A percentile compares a stretch with the other conserved stretches of the same genome.
Evolutionary conservation across 805 yeast species (phyloP).

Genomic region (Ogataea ganodermae): DNA sequence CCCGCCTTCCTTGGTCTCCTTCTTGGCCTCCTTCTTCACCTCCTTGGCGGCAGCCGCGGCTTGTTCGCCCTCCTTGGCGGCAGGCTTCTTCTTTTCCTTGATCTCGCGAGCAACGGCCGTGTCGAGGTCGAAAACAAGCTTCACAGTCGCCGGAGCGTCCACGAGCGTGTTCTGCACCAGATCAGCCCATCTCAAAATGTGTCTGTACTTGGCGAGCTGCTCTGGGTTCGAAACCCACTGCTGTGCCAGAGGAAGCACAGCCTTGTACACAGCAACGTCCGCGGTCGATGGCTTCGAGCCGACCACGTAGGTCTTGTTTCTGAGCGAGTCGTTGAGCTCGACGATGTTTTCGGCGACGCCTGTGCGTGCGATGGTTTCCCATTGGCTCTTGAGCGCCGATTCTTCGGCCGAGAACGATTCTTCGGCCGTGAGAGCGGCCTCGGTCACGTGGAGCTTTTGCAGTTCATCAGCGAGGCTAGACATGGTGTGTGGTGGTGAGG

Average conservation of each 20-base stretch:
- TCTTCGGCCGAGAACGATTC: slow-evolving; percentile 36
- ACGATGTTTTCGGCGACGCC: slow-evolving; percentile 55
- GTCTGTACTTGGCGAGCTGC: slow-evolving; percentile 68
- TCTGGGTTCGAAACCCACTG: slow-evolving; percentile 51
- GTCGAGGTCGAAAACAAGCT: slow-evolving; percentile 57
- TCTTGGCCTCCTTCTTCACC: slow-evolving; percentile 11
- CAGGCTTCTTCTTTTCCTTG: slow-evolving; percentile 38
- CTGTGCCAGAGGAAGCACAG: slow-evolving; percentile 60
- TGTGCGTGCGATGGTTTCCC: slow-evolving; percentile 70
- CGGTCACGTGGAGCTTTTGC: slow-evolving; percentile 28
- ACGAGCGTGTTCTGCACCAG: slow-evolving; percentile 66
- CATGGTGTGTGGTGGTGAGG: slow-evolving; percentile 19
- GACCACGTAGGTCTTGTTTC: slow-evolving; percentile 67
- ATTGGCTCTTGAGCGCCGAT: slow-evolving; percentile 72
- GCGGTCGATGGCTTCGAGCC: slow-evolving; percentile 67
- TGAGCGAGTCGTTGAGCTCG: slow-evolving; percentile 70
- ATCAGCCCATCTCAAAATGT: slow-evolving; percentile 90
- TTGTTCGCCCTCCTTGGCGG: slow-evolving; percentile 22
- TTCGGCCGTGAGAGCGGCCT: slow-evolving; percentile 15
- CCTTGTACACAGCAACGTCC: slow-evolving; percentile 72
- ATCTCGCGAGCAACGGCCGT: slow-evolving; percentile 64
- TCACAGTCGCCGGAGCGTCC: slow-evolving; percentile 53
- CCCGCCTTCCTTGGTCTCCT: slow-evolving; percentile 6
- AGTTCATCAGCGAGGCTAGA: slow-evolving; percentile 34
- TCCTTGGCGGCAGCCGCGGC: slow-evolving; percentile 17